These are phyloP conservation scores for Taphrina communis DNA, from an alignment of 1,139 yeast genomes.

Conservation along the genomic window DNA sequence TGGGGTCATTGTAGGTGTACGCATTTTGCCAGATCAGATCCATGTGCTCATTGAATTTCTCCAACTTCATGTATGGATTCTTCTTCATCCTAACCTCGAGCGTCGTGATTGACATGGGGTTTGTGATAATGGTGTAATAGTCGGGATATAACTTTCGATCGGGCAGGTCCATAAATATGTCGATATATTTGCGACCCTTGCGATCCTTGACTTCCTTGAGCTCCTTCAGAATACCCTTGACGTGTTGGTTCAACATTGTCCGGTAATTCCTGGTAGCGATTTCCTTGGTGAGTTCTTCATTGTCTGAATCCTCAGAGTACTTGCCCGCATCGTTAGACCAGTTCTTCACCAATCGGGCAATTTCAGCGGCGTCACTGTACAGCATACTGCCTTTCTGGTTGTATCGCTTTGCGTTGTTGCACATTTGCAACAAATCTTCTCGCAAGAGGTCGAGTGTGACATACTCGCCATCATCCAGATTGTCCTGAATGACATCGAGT, in stretches of 20 bases:
- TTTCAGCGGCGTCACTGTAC: constrained; percentile 71
- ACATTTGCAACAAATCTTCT: constrained; percentile 76
- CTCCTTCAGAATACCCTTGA: constrained; percentile 23
- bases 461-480: constrained; percentile 43
- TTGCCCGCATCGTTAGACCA: constrained; percentile 32
- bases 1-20: constrained; percentile 85
- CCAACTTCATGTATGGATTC: constrained; percentile 60
- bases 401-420: constrained; percentile 81
- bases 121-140: constrained; percentile 65
- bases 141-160: constrained; percentile 79
- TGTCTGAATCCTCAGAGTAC: constrained; percentile 26
- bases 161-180: constrained; percentile 72
- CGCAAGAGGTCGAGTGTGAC: constrained; percentile 61
- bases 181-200: constrained; percentile 55
- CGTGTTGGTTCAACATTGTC: constrained; percentile 32
- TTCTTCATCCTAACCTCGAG: constrained; percentile 48
- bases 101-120: constrained; percentile 53
- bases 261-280: constrained; percentile 10
- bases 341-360: constrained; percentile 34
- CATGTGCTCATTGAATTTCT: constrained; percentile 72
- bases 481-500: constrained; percentile 49
- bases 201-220: constrained; percentile 41
- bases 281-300: constrained; percentile 17
- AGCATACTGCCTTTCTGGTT: constrained; percentile 89
- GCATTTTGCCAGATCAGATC: constrained; percentile 84